Percentiles rank a stretch among this genome's conserved stretches.
phyloP scores from a whole-genome alignment of 2,329 filamentous ascomycete genomes.

The Eutypella sp. region DNA sequence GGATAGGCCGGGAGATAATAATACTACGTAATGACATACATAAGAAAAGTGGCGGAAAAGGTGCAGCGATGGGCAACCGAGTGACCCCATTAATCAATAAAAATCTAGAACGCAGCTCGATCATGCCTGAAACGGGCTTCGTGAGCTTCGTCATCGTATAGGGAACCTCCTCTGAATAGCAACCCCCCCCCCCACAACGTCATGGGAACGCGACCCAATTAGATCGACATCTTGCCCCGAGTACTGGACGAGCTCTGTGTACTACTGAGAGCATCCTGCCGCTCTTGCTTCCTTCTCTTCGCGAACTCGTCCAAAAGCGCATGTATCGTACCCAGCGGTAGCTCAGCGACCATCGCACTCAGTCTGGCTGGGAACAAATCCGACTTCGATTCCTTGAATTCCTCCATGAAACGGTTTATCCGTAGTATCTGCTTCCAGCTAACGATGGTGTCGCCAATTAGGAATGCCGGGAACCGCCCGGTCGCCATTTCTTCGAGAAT shows the following conservation, averaged over 20 bases:
- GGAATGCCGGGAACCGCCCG: slow-evolving; percentile 24
- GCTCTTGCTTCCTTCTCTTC: slow-evolving; percentile 4
- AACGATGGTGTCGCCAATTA: slow-evolving; percentile 31
- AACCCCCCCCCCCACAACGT: too few relatives aligned
- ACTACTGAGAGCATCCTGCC: not conserved
- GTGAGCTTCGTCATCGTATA: too few relatives aligned
- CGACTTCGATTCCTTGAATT: slow-evolving; percentile 29
- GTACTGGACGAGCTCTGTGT: not conserved
- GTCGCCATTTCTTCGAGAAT: slow-evolving; percentile 32
- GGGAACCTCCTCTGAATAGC: too few relatives aligned
- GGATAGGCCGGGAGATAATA: too few relatives aligned
- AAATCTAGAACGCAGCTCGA: too few relatives aligned
- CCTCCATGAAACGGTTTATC: slow-evolving; percentile 30
- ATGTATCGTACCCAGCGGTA: slow-evolving; percentile 15
- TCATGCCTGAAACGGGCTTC: too few relatives aligned
- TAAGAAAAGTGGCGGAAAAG: too few relatives aligned
- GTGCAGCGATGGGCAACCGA: too few relatives aligned
- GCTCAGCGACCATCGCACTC: slow-evolving; percentile 12
- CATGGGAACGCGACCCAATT: too few relatives aligned
- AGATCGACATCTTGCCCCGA: too few relatives aligned
- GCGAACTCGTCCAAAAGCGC: slow-evolving; percentile 9
- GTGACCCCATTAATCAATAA: too few relatives aligned
- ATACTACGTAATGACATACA: too few relatives aligned
- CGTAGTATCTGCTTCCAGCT: slow-evolving; percentile 31
- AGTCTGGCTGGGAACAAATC: slow-evolving; percentile 23